Base-by-base conservation (phyloP, 495 filamentous ascomycete genomes). In the Penicillium steckii region DNA sequence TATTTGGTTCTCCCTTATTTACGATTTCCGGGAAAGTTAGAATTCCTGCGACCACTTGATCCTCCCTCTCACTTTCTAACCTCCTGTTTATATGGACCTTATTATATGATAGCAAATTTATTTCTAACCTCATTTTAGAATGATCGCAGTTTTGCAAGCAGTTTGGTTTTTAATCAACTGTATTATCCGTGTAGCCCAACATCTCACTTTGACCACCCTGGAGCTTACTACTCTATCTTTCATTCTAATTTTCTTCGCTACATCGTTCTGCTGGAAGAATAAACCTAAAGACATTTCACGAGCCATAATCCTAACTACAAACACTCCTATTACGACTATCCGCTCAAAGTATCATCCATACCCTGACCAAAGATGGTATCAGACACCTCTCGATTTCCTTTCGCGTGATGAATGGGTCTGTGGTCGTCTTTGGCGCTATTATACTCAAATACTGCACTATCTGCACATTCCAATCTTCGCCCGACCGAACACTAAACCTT, bases 161-260 rank as follows among this genome's bases (percentile, higher is more conserved):
- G 13, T 51, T 0, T 79, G 75, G 73, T 70, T 76, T 42, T 59
- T 48, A 38, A 65, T 42, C 0, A 50, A 55, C 17, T 68, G 68
- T 30, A 53, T 69, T 9, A 10, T 44, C 1, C 59, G 74, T 12
- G 29, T 58, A 8, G 57, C 47, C 1, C 50, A 66, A n/a, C 26
- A 27, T 27, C 44, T 77, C 0, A 35, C 59, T 12, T 45, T 75
- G 22, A 74, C 64, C 19, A 59, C 72, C 8, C 54, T 75, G 0
- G 75, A 76, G 51, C 56, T 77, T 2, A 75, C 75, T 10, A 72
- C 69, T 2, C 52, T 75, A 10, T 71, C 63, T 1, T 76, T 76
- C 44, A 68, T 73, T 6, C 12, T 78, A 1, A 64, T 66, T 22
- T 63, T 69, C 8, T 48, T 78, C 0, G 18, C 70, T 0, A 75